Evolutionary conservation across 2,329 filamentous ascomycete species (phyloP), one percentile per base, ranked within the genome.

Genomic region (Escovopsis sp.): DNA sequence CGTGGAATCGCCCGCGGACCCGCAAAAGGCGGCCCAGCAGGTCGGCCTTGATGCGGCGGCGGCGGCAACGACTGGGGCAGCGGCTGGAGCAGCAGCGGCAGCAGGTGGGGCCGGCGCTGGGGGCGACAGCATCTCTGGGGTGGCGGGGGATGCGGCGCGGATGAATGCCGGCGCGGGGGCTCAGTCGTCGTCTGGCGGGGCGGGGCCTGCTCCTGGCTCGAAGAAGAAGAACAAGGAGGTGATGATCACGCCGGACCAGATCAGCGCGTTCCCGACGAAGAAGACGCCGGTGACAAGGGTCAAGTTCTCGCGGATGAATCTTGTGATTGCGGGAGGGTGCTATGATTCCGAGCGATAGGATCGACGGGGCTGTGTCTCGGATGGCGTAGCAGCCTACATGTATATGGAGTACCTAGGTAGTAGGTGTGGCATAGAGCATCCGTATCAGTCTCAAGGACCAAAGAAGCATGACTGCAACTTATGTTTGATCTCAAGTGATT

Each of bases 231-330:
- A 72, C 37, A 94, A 94, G 56, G 88, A 94, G 48, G 83, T 86
- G 4, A 83, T 84, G 48, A 80, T 94, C 31, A 87, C 80, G 0
- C 79, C 86, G 0, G 90, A 98, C 51, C 90, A 96, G 59, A 92
- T 98, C 59, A 85, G 76, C 43, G 87, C 84, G 1, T 96, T 94
- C 53, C 78, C 85, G 1, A 96, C 90, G 4, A 98, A 98, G 70
- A 94, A 93, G 61, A 88, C 81, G 13, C 87, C 88, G 0, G 83
- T 96, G 10, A 83, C 92, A 58, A 90, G 88, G 59, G 87, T 93
- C 36, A 75, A 80, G 50, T 94, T 94, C 49, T 96, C 90, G 4
- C 69, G 85, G 41, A 94, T 94, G 84, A 98, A 98, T 54, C 58
- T 96, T 44, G 79, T 94, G 11, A 66, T 96, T 41, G 86, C 86